These are phyloP conservation scores for Tricholoma hemisulphureum DNA, from an alignment of 768 basidiomycete genomes.

Conservation along the genomic window DNA sequence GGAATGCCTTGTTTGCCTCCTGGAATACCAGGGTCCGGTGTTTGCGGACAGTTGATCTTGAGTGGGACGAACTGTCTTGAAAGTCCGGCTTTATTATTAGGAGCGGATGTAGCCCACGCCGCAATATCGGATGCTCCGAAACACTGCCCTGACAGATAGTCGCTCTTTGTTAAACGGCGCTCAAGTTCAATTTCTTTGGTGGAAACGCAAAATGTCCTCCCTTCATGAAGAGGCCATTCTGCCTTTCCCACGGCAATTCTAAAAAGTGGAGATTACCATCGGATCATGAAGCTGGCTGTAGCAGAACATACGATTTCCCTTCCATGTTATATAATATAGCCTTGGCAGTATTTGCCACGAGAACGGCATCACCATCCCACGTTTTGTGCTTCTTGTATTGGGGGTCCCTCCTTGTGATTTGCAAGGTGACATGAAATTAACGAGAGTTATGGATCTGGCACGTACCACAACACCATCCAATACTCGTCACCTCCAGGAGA, in stretches of 20 bases:
- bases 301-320: constrained; percentile 55
- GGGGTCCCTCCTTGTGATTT: constrained; percentile 51
- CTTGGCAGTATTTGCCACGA: constrained; percentile 47
- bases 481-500: constrained; percentile 34
- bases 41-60: constrained; percentile 24
- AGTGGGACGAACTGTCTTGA: constrained; percentile 21
- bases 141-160: constrained; percentile 65
- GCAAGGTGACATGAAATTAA: not conserved
- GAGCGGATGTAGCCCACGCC: not conserved
- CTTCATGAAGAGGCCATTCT: constrained; percentile 39
- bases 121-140: constrained; percentile 37
- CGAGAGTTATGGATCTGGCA: not conserved
- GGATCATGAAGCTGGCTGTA: not conserved
- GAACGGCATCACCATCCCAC: constrained; percentile 83
- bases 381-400: constrained; percentile 85
- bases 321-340: constrained; percentile 60
- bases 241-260: constrained; percentile 56
- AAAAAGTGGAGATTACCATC: constrained; percentile 1
- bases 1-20: constrained; percentile 28
- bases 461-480: constrained; percentile 82
- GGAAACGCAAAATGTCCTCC: constrained; percentile 37
- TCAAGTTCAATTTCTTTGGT: constrained; percentile 70
- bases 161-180: constrained; percentile 47
- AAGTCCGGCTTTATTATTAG: not conserved
- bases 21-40: constrained; percentile 17